Evolutionary conservation across 2,329 filamentous ascomycete species (phyloP), one percentile per base, ranked within the genome.

Genomic region (Fusarium sp.): DNA sequence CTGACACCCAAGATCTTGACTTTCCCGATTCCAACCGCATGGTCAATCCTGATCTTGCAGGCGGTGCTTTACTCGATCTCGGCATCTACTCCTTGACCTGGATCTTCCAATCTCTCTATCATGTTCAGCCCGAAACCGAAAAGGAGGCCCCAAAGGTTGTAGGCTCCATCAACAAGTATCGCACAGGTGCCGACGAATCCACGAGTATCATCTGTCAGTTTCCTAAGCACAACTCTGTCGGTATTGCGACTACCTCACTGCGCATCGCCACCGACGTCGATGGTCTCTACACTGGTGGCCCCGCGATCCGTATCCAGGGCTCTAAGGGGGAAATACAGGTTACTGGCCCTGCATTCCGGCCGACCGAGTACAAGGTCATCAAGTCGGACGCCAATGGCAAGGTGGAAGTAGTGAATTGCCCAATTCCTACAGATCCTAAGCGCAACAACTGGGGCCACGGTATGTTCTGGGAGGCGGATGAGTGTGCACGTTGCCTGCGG

Each of bases 381-480:
- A 87, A 85, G 76, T 84, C 83, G 73, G 86, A 85, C 42, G 81
- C 81, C 54, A 85, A 83, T 35, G 85, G 85, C 56, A 83, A 85
- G 47, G 80, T 85, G 35, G 87, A 89, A 76, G 81, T 86, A 18
- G 84, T 90, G 57, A 84, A 88, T 74, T 88, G 85, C 78, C 86
- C 87, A 18, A 86, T 89, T 48, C 88, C 89, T 45, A 79, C 80
- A 63, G 88, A 90, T 76, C 76, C 82, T 31, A 84, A 83, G 73
- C 83, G 85, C 38, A 79, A 83, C 33, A 75, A 79, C 73, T 87
- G 84, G 83, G 94, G 94, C 17, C 92, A 94, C 73, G 94, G 94
- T 56, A 96, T 97, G 93, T 96, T 94, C 84, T 96, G 92, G 92
- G 93, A 95, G 81, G 94, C 94, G 3, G 93, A 95, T 80, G 93